Evolutionary conservation across 2,329 filamentous ascomycete genomes (phyloP), one percentile per base, ranked within the genome.

Genomic region (Colletotrichum sp.): DNA sequence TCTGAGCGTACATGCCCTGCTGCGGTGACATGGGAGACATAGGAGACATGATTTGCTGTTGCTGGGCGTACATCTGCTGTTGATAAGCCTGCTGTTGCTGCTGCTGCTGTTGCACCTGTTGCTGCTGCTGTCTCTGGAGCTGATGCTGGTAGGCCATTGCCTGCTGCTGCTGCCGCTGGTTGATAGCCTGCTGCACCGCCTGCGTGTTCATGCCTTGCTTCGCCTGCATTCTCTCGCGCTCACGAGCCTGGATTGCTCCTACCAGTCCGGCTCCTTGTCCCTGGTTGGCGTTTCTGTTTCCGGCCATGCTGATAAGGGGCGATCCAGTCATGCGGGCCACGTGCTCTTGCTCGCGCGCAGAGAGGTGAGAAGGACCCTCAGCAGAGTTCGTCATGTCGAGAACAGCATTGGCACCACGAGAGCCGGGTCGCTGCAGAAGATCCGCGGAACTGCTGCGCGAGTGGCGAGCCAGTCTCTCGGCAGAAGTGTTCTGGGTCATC

Each of bases 341-440:
- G 79, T 98, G 94, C 84, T 98, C 95, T 83, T 98, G 96, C 84
- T 98, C 96, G 18, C 94, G 92, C 21, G 96, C 96, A 24, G 95
- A 96, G n/a, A 98, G 88, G 73, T 93, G 91, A 0, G 90, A 88
- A 28, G 81, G 87, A 62, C 81, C 68, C 30, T 86, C 84, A 5
- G 84, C 84, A 7, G 79, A 80, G 64, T 79, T 82, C 39, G 90
- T 85, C 78, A 92, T 89, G 65, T 87, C 85, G 34, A 93, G 84
- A 72, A 90, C 82, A 6, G 84, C 83, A 55, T 86, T 88, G 12
- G 92, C 88, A 13, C 91, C 91, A 60, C 92, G 90, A 15, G 93
- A 95, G 67, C 86, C 86, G 3, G 92, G 90, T 1, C 90, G 88
- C 4, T 85, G 82, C 26, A 88, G 82, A n/a, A 90, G 77, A 74